Conservation (phyloP, 768 basidiomycete species). For the Mycena epipterygia region DNA sequence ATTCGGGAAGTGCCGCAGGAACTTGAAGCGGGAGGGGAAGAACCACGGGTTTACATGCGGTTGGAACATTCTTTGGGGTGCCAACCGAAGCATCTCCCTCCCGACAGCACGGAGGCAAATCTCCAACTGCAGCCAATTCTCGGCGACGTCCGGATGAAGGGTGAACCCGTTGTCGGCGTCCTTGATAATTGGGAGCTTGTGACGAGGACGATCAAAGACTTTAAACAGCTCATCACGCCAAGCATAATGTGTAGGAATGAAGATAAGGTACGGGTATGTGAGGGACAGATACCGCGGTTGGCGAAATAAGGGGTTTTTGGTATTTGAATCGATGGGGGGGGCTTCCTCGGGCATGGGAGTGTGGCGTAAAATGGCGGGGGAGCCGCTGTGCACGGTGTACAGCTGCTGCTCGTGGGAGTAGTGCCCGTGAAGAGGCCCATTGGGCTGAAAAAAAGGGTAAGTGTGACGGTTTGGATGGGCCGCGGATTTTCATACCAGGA, state of each 20-base stretch:
- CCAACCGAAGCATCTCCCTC: background rate
- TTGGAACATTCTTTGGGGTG: background rate
- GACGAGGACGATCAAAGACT: background rate
- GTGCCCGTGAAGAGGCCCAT: slow-evolving; percentile 2
- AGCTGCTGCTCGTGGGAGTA: background rate
- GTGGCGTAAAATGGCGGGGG: background rate
- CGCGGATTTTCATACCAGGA: background rate
- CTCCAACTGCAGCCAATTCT: background rate
- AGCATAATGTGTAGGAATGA: background rate
- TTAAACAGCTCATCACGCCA: background rate
- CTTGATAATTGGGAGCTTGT: background rate
- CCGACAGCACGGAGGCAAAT: background rate
- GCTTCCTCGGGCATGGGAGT: slow-evolving; percentile 7
- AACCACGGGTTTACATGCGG: background rate
- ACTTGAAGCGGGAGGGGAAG: slow-evolving; percentile 14
- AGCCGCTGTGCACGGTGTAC: slow-evolving; percentile 6
- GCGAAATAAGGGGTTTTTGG: background rate
- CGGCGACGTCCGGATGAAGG: background rate
- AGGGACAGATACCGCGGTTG: background rate
- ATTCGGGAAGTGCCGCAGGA: background rate
- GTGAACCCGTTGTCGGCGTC: background rate
- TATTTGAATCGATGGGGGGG: background rate
- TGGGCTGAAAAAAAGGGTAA: background rate
- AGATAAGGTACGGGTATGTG: background rate
- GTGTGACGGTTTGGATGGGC: background rate